Base-by-base conservation (phyloP, 2,329 filamentous ascomycete genomes). In the Westerdykella ornata region DNA sequence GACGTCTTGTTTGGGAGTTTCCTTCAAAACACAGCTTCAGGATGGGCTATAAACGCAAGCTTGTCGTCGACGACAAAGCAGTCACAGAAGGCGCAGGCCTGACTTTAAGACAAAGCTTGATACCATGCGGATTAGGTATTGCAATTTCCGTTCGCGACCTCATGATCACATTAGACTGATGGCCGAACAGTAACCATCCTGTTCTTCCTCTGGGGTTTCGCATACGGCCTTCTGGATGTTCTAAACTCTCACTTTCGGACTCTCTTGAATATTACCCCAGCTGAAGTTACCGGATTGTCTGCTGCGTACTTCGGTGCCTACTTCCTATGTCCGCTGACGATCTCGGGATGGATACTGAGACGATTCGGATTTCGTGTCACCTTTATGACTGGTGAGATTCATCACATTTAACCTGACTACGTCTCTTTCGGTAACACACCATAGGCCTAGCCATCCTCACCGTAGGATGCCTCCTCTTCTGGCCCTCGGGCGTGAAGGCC, bases 161-260 rank as follows among this genome's bases (percentile, higher is more conserved):
- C 22, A 26, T n/a, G 12, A 34, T 22, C 12, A 13, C 12, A 5
- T 19, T 16, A 38, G 6, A 32, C 30, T 33, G 16, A 38, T n/a
- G 2, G n/a, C 2, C 8, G 12, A 17, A 18, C 35, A 45, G 85
- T 90, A 14, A 84, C 84, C 2, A 76, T 88, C 7, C 70, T 94
- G 0, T 92, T 94, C 65, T 80, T 94, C 49, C 70, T 94, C 3
- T 92, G 86, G 87, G 88, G 88, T 0, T 82, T 94, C 42, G 87
- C 86, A 0, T 94, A 94, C 52, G 88, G 88, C 1, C 72, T 94
- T 2, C 72, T 94, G 5, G 86, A 88, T 56, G 83, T 81, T 0
- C 73, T 94, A 17, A 92, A 92, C 60, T 74, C 73, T 29, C 78
- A 79, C 22, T 79, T 85, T 38, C 77, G 80, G 17, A 56, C 60